Base-by-base conservation (phyloP, 192 early-diverging fungal species). In the Linnemannia elongata region DNA sequence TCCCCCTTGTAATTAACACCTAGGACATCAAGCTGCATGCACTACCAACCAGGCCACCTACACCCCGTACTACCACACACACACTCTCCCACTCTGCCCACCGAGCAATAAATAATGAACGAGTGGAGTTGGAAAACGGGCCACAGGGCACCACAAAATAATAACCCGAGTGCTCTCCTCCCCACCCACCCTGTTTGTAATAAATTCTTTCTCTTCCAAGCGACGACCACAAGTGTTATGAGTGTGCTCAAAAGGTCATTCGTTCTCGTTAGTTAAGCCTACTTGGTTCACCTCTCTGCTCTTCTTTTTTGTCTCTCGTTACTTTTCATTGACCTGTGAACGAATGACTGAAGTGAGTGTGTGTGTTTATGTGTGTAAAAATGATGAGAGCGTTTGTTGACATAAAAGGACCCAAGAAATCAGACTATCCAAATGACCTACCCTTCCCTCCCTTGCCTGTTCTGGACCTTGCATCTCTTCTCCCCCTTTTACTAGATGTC, bases 201-300 rank as follows among this genome's bases (percentile, higher is more conserved):
- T 66, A 66, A 66, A 30, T 66, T 33, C n/a, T n/a, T 60, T n/a
- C 57, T 27, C n/a, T 60, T 60, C n/a, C 60, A 66, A 66, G 9
- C 55, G 55, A 60, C 18, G 49, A 66, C n/a, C 30, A 33, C 60
- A 66, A 5, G 3, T 33, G 13, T 45, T 45, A 13, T 45, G 44
- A 45, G 44, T 44, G 30, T 33, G 60, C 60, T 66, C 60, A 33
- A 66, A 22, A 27, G 60, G 30, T 66, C 60, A 33, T 66, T 66
- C 30, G 12, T 30, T 27, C 30, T 33, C 10, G 60, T 66, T 66
- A 27, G 60, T 66, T 66, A 33, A 66, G 60, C 60, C 60, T 66
- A 30, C 60, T 52, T 52, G 49, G 49, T 18, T 52, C 18, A 52
- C 22, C 49, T 52, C 6, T 17, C 44, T 45, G 44, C 44, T 45